These are phyloP conservation scores for Maudiozyma bulderi DNA, from an alignment of 805 yeast genomes.

Conservation along the genomic window DNA sequence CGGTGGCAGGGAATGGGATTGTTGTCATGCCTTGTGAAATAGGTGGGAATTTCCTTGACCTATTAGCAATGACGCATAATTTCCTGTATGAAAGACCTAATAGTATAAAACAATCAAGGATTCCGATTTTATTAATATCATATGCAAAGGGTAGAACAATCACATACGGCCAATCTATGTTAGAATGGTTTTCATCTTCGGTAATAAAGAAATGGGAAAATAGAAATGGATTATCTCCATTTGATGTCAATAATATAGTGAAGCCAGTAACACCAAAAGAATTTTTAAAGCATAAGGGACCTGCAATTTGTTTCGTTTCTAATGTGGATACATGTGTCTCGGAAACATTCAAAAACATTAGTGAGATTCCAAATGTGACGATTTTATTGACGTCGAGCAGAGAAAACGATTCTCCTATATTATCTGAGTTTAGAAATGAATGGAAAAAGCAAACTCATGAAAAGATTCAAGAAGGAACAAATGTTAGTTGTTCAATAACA, in stretches of 20 bases:
- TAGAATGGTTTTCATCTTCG: constrained; percentile 93
- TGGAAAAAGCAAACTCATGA: constrained; percentile 43
- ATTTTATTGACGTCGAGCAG: constrained; percentile 51
- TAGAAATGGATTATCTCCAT: constrained; percentile 57
- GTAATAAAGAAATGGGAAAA: constrained; percentile 79
- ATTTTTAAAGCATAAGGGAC: constrained; percentile 45
- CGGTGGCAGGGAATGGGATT: constrained; percentile 40
- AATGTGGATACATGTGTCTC: constrained; percentile 55
- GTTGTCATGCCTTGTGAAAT: constrained; percentile 75
- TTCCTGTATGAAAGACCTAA: constrained; percentile 35
- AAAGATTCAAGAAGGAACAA: constrained; percentile 48
- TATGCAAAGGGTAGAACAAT: constrained; percentile 70
- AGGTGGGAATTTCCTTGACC: constrained; percentile 73
- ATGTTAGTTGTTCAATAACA: constrained; percentile 43
- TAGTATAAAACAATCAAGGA: constrained; percentile 29
- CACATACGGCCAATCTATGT: constrained; percentile 75
- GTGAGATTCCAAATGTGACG: constrained; percentile 57
- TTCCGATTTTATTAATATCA: constrained; percentile 70
- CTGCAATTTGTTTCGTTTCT: constrained; percentile 73
- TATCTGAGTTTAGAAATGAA: constrained; percentile 20
- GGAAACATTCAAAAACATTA: constrained; percentile 43
- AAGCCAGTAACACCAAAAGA: constrained; percentile 51
- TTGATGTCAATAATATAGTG: constrained; percentile 53
- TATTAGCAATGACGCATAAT: constrained; percentile 63
- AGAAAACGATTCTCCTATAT: constrained; percentile 15